Evolutionary conservation across 2,329 filamentous ascomycete genomes (phyloP).

Genomic region (Cyclaneusma minus): DNA sequence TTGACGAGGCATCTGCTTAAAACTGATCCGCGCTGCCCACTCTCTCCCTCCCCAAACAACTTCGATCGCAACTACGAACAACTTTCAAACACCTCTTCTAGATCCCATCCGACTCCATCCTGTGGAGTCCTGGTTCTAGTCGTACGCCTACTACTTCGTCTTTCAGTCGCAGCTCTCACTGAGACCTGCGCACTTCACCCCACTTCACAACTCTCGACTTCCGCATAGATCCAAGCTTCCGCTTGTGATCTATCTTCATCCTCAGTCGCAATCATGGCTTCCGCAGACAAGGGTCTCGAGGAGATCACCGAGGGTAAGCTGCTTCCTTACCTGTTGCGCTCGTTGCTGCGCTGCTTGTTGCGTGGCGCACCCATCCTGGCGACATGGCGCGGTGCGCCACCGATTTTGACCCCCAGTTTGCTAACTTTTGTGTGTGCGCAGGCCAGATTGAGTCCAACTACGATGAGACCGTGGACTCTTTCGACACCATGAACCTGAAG

Average conservation of each 20-base stretch:
- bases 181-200: slow-evolving; percentile 14
- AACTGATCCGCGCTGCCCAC: too few relatives aligned
- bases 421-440: too few relatives aligned
- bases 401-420: too few relatives aligned
- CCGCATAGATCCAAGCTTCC: slow-evolving; percentile 55
- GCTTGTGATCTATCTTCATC: slow-evolving; percentile 52
- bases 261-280: slow-evolving; percentile 84
- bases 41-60: too few relatives aligned
- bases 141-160: background rate
- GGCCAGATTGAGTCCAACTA: slow-evolving; percentile 99
- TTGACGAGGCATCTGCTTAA: too few relatives aligned
- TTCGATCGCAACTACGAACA: too few relatives aligned
- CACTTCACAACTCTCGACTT: slow-evolving; percentile 13
- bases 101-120: too few relatives aligned
- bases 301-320: slow-evolving; percentile 87
- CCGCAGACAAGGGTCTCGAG: slow-evolving; percentile 88
- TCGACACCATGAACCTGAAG: slow-evolving; percentile 97
- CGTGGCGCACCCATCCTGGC: slow-evolving; percentile 7
- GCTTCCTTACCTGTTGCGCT: slow-evolving; percentile 5
- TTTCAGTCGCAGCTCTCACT: background rate
- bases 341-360: slow-evolving; percentile 1
- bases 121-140: background rate
- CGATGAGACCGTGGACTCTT: slow-evolving; percentile 98
- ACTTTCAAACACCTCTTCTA: too few relatives aligned
- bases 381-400: slow-evolving; percentile 7